Percentiles rank a stretch among this genome's conserved stretches.
Evolutionary conservation across 2,329 filamentous ascomycete species (phyloP).

Genomic region (Pseudocercospora crystallina): DNA sequence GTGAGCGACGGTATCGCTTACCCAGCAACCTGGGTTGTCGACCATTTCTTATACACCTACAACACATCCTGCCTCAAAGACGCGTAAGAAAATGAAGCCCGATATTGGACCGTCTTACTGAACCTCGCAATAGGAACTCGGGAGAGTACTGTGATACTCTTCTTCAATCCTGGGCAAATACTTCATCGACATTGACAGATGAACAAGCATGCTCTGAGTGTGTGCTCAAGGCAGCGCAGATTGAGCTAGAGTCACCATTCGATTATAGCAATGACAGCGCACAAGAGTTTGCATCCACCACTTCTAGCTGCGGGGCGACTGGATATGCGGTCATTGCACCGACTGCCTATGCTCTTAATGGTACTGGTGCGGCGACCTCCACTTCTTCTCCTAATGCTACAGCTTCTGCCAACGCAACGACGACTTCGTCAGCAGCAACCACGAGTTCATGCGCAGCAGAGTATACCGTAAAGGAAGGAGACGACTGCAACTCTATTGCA

Average conservation of each 20-base stretch:
- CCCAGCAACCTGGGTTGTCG: neutral
- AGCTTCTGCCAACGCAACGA: too few relatives aligned
- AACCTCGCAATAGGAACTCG: neutral
- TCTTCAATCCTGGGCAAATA: neutral
- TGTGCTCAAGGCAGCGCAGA: neutral
- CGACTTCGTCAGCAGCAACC: too few relatives aligned
- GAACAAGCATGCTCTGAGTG: neutral
- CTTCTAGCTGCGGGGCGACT: too few relatives aligned
- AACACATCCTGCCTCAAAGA: neutral
- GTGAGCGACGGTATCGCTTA: neutral
- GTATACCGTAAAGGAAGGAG: neutral
- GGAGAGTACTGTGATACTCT: neutral
- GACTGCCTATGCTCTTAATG: too few relatives aligned
- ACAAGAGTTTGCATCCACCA: too few relatives aligned
- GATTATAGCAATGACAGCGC: too few relatives aligned
- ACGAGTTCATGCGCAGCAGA: neutral
- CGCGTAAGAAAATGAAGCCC: neutral
- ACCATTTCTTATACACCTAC: neutral
- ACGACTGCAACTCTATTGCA: conserved; percentile 3
- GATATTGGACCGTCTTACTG: neutral
- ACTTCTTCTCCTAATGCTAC: too few relatives aligned
- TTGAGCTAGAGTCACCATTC: neutral
- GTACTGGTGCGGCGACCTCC: too few relatives aligned
- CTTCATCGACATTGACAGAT: neutral
- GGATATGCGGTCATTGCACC: too few relatives aligned